phyloP scores from a whole-genome alignment of 768 basidiomycete species.

The Floccularia luteovirens region DNA sequence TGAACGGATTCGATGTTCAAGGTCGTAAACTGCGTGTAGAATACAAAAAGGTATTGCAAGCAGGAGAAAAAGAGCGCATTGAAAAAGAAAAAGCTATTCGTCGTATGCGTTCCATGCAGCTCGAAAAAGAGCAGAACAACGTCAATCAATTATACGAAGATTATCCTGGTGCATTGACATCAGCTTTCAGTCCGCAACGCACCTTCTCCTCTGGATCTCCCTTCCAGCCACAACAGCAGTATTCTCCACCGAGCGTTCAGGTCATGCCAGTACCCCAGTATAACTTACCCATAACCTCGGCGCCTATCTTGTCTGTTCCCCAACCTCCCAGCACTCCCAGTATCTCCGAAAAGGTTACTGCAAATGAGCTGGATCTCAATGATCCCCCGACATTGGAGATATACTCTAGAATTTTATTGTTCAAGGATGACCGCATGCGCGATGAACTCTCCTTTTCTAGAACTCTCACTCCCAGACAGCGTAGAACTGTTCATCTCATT shows the following conservation, averaged over 20 bases:
- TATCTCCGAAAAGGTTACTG: conserved; percentile 53
- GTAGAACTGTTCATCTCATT: conserved; percentile 90
- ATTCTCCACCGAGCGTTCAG: conserved; percentile 57
- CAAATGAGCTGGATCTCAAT: conserved; percentile 86
- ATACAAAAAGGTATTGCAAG: conserved; percentile 99
- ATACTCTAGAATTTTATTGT: conserved; percentile 91
- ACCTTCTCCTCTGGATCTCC: conserved; percentile 60
- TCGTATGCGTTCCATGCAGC: conserved; percentile 95
- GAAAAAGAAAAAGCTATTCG: conserved; percentile 98
- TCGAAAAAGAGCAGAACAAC: conserved; percentile 73
- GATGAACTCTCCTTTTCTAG: conserved; percentile 97
- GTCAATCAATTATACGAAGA: conserved; percentile 60
- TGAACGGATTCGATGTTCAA: conserved; percentile 94
- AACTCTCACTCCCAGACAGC: conserved; percentile 74
- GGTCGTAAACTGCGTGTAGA: conserved; percentile 97
- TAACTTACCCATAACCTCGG: conserved; percentile 33
- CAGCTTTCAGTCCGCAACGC: conserved; percentile 62
- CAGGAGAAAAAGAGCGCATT: conserved; percentile 97
- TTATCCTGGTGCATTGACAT: conserved; percentile 55
- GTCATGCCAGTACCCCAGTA: conserved; percentile 38
- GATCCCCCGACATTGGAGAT: conserved; percentile 95
- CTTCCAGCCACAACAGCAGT: conserved; percentile 50
- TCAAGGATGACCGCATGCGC: conserved; percentile 97
- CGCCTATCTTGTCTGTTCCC: conserved; percentile 45
- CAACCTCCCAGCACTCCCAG: conserved; percentile 55